Conservation (phyloP, 2,329 filamentous ascomycete species). For the Diaporthe nobilis region DNA sequence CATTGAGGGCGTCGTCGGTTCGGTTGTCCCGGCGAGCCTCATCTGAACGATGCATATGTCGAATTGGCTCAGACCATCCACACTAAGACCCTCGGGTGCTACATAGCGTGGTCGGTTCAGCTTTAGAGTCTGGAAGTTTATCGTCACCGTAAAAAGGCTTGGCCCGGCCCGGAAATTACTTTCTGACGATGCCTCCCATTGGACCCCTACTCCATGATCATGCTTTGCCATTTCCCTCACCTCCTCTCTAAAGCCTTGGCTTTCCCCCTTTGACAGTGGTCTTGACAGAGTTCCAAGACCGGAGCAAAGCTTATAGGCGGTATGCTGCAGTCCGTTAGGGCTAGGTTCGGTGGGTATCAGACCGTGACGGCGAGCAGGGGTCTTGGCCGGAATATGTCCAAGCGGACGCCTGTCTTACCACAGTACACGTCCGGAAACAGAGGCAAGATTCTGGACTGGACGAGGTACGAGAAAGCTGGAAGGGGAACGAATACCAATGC, state of each 20-base stretch:
- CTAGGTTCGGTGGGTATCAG: slow-evolving; percentile 14
- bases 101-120: background rate
- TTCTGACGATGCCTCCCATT: background rate
- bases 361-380: slow-evolving; percentile 5
- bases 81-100: slow-evolving; percentile 4
- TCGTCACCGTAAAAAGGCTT: slow-evolving; percentile 16
- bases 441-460: background rate
- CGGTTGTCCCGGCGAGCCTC: slow-evolving; percentile 26
- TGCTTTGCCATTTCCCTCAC: background rate
- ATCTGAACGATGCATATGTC: background rate
- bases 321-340: background rate
- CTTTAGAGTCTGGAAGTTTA: background rate
- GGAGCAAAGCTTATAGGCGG: background rate
- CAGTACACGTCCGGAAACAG: background rate
- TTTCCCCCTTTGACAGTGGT: background rate
- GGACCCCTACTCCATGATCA: background rate
- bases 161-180: slow-evolving; percentile 19
- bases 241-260: slow-evolving; percentile 16
- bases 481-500: background rate
- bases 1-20: slow-evolving; percentile 5
- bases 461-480: background rate
- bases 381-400: slow-evolving; percentile 2
- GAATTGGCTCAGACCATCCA: slow-evolving; percentile 4
- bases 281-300: background rate
- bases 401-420: background rate